phyloP scores from a whole-genome alignment of 345 rosid genomes.

The Dovyalis caffra region DNA sequence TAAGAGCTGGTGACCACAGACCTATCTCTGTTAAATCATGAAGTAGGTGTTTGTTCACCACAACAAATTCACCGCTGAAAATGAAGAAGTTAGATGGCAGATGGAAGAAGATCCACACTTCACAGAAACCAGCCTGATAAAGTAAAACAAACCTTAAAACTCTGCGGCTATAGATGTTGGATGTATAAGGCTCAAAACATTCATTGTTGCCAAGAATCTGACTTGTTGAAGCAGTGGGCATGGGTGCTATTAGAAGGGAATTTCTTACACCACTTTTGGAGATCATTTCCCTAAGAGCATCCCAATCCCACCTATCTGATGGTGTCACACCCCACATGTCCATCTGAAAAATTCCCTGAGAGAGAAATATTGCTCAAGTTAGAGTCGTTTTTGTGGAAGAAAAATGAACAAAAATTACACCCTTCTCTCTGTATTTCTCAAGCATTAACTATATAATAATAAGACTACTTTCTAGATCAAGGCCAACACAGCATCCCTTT shows the following conservation, averaged over 20 bases:
- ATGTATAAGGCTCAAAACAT: constrained; percentile 91
- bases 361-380: background rate
- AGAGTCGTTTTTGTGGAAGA: background rate
- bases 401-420: background rate
- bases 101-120: background rate
- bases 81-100: constrained; percentile 12
- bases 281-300: constrained; percentile 57
- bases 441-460: background rate
- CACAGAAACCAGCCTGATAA: background rate
- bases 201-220: constrained; percentile 94
- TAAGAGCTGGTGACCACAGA: constrained; percentile 70
- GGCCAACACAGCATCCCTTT: background rate
- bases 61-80: constrained; percentile 79
- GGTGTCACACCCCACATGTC: constrained; percentile 88
- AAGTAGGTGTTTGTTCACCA: constrained; percentile 93
- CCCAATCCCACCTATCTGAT: constrained; percentile 74
- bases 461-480: background rate
- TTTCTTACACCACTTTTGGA: constrained; percentile 74
- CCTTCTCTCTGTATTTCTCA: background rate
- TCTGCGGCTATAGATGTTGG: constrained; percentile 81
- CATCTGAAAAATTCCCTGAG: constrained; percentile 80
- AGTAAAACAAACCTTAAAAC: constrained; percentile 60
- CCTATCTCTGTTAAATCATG: constrained; percentile 90
- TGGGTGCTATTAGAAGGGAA: constrained; percentile 82
- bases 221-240: constrained; percentile 95